phyloP scores from a whole-genome alignment of 2,329 filamentous ascomycete genomes.

The Intubia oerlemansii region DNA sequence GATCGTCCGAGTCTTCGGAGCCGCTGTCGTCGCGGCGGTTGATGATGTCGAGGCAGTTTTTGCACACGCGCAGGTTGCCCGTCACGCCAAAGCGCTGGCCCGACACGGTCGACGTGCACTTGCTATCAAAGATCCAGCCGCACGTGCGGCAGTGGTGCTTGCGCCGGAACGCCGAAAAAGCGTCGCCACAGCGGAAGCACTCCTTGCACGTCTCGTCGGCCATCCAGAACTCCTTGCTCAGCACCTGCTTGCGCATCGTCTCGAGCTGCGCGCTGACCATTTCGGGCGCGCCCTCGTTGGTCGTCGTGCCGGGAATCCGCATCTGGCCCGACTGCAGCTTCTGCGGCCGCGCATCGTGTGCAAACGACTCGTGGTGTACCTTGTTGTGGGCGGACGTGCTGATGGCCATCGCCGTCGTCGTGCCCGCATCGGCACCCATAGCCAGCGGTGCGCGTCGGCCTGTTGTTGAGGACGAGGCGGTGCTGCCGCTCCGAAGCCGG shows the following conservation, averaged over 20 bases:
- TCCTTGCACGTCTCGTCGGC: conserved; percentile 95
- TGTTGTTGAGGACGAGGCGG: conserved; percentile 18
- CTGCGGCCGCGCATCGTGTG: conserved; percentile 22
- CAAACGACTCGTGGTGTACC: conserved; percentile 34
- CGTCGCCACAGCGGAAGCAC: conserved; percentile 77
- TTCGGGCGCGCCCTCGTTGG: conserved; percentile 33
- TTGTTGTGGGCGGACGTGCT: conserved; percentile 37
- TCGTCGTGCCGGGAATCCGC: conserved; percentile 33
- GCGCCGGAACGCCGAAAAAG: conserved; percentile 81
- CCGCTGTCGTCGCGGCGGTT: conserved; percentile 71
- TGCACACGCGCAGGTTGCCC: conserved; percentile 73
- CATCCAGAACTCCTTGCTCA: conserved; percentile 98
- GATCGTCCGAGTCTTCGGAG: conserved; percentile 70
- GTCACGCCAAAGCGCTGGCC: conserved; percentile 74
- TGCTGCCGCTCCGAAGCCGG: conserved; percentile 27
- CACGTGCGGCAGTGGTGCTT: conserved; percentile 95
- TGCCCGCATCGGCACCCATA: conserved; percentile 31
- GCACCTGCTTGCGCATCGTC: conserved; percentile 64
- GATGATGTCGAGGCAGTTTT: conserved; percentile 78
- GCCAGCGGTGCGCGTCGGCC: conserved; percentile 36
- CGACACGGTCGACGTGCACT: conserved; percentile 81
- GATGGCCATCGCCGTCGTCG: conserved; percentile 32
- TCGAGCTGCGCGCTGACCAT: conserved; percentile 38
- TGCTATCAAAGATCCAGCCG: conserved; percentile 96
- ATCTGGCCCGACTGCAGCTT: conserved; percentile 23